A percentile compares a stretch with the other conserved stretches of the same genome.
These are phyloP conservation scores for Saccharomyces hybrid DNA, from an alignment of 1,139 yeast species.

Conservation along the genomic window DNA sequence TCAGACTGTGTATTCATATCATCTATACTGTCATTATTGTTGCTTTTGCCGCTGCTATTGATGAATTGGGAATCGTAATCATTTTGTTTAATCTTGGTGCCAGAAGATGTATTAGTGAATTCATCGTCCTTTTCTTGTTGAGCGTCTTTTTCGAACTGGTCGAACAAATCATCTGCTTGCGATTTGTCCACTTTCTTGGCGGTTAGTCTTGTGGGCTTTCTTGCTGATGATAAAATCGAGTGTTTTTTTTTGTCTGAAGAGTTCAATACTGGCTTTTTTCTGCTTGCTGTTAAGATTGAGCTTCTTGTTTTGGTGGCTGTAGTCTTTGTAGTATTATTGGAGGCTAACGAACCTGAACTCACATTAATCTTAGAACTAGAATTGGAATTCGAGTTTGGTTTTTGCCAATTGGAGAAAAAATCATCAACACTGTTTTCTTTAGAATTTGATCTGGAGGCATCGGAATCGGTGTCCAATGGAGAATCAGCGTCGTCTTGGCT, in stretches of 20 bases:
- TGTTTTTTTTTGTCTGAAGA: slow-evolving; percentile 26
- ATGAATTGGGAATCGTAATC: slow-evolving; percentile 2
- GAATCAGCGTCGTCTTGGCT: slow-evolving; percentile 41
- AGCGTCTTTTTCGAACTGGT: slow-evolving; percentile 83
- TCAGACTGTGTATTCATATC: slow-evolving; percentile 9
- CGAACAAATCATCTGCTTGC: slow-evolving; percentile 67
- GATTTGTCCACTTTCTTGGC: slow-evolving; percentile 43
- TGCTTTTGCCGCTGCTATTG: slow-evolving; percentile 3
- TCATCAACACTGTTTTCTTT: slow-evolving; percentile 58
- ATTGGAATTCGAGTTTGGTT: slow-evolving; percentile 43
- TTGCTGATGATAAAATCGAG: slow-evolving; percentile 30
- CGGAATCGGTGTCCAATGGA: slow-evolving; percentile 29
- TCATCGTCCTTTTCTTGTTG: slow-evolving; percentile 49
- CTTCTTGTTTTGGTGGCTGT: slow-evolving; percentile 21
- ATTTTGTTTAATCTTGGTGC: not conserved
- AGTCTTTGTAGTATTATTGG: slow-evolving; percentile 13
- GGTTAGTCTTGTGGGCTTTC: slow-evolving; percentile 48
- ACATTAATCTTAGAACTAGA: slow-evolving; percentile 20
- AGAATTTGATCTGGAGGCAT: slow-evolving; percentile 33
- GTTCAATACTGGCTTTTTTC: slow-evolving; percentile 16
- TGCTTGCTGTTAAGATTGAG: slow-evolving; percentile 20
- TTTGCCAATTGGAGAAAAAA: slow-evolving; percentile 87
- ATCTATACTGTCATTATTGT: slow-evolving; percentile 3
- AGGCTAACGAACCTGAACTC: slow-evolving; percentile 27
- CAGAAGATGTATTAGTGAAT: slow-evolving; percentile 7